These are phyloP conservation scores for Paspalum vaginatum DNA, from an alignment of 176 grass and related monocot genomes.

Conservation along the genomic window DNA sequence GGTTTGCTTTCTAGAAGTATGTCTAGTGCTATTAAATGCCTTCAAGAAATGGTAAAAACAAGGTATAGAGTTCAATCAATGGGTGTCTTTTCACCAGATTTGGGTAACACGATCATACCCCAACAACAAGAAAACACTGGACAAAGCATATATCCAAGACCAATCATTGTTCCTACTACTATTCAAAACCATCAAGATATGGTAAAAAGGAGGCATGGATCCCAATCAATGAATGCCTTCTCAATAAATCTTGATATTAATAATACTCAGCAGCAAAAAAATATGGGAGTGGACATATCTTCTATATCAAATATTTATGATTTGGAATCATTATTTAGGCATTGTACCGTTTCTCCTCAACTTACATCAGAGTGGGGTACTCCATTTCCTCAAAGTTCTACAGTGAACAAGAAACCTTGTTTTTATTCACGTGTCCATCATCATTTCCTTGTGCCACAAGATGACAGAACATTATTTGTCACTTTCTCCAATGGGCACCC, in stretches of 20 bases:
- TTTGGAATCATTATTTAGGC: neutral
- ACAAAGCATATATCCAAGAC: neutral
- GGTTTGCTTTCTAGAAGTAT: too few relatives aligned
- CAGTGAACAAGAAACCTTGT: neutral
- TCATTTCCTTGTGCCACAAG: neutral
- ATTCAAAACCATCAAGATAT: neutral
- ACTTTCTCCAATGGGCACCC: constrained; percentile 8
- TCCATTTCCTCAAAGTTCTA: neutral
- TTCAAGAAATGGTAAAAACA: neutral
- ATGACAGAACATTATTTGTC: constrained; percentile 1
- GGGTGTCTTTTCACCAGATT: neutral
- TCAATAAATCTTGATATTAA: neutral
- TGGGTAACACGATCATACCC: neutral
- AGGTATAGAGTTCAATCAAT: neutral
- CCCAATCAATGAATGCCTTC: neutral
- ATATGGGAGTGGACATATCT: neutral
- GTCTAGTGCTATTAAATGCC: neutral
- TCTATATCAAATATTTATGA: neutral
- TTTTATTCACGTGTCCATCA: neutral
- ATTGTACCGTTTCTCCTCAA: neutral
- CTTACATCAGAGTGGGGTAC: neutral
- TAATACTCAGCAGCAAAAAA: neutral
- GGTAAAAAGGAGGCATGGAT: neutral
- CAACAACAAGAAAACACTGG: neutral
- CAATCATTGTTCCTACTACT: neutral